A percentile compares a stretch with the other conserved stretches of the same genome.
Conservation (phyloP, 495 filamentous ascomycete genomes). For the Penicillium roqueforti region DNA sequence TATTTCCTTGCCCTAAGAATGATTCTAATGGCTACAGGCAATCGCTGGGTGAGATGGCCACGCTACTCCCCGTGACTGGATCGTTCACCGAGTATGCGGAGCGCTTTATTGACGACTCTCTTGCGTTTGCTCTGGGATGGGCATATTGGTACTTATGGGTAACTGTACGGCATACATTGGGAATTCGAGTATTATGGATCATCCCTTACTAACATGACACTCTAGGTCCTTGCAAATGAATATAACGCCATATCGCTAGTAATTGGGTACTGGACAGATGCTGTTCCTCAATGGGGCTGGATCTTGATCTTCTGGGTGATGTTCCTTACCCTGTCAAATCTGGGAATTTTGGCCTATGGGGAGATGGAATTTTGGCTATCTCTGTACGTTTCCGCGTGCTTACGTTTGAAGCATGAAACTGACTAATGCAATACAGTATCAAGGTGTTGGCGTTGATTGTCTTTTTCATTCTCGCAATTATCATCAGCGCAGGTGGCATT, state of each 20-base stretch:
- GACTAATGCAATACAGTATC: constrained; percentile 26
- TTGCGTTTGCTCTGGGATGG: constrained; percentile 52
- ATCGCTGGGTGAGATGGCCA: constrained; percentile 56
- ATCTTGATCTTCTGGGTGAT: constrained; percentile 64
- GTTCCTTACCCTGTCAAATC: constrained; percentile 36
- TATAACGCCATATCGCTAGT: constrained; percentile 48
- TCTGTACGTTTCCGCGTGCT: constrained; percentile 15
- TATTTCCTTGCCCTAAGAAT: neutral
- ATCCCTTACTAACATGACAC: neutral
- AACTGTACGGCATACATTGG: constrained; percentile 26
- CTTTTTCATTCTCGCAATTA: constrained; percentile 65
- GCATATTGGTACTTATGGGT: constrained; percentile 59
- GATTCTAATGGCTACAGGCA: constrained; percentile 30
- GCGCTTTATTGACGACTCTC: constrained; percentile 51
- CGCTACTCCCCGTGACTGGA: constrained; percentile 50
- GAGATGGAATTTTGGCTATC: constrained; percentile 53
- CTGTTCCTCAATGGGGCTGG: constrained; percentile 52
- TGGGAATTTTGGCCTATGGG: constrained; percentile 64
- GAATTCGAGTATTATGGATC: neutral
- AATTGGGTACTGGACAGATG: constrained; percentile 37
- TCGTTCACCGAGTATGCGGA: constrained; percentile 55
- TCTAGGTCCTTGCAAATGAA: constrained; percentile 46
- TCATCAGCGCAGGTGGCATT: constrained; percentile 60
- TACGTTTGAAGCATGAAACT: neutral
- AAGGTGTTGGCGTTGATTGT: constrained; percentile 55